A percentile compares a stretch with the other conserved stretches of the same genome.
phyloP scores from a whole-genome alignment of 2,329 filamentous ascomycete species.

The Aureobasidium subglaciale region DNA sequence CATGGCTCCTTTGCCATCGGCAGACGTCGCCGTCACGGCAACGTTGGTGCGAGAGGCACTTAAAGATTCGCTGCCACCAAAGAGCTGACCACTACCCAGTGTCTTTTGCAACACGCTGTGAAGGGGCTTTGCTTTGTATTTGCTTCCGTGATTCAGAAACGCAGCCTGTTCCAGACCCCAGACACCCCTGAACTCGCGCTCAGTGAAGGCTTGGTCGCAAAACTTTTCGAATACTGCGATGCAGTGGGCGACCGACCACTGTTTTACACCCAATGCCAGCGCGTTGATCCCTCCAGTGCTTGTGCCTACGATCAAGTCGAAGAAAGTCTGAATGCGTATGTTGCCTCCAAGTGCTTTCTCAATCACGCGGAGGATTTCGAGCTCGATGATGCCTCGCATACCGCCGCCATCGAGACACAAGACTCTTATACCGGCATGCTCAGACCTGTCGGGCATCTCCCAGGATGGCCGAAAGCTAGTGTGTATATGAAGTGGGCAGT shows the following conservation, averaged over 20 bases:
- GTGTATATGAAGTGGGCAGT: slow-evolving; percentile 29
- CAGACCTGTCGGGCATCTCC: slow-evolving; percentile 29
- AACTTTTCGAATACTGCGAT: slow-evolving; percentile 33
- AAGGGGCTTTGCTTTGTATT: slow-evolving; percentile 31
- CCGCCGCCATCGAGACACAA: slow-evolving; percentile 41
- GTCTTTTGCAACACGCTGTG: slow-evolving; percentile 32
- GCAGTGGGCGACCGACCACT: slow-evolving; percentile 34
- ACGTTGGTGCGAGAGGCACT: slow-evolving; percentile 27
- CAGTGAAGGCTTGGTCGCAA: slow-evolving; percentile 37
- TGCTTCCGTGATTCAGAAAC: slow-evolving; percentile 18
- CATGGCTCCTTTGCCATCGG: slow-evolving; percentile 33
- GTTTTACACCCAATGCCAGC: slow-evolving; percentile 34
- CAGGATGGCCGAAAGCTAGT: slow-evolving; percentile 17
- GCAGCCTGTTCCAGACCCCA: slow-evolving; percentile 30
- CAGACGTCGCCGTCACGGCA: slow-evolving; percentile 38
- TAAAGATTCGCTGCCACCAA: slow-evolving; percentile 26
- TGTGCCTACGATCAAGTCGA: slow-evolving; percentile 45
- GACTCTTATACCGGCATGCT: slow-evolving; percentile 32
- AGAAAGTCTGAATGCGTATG: slow-evolving; percentile 39
- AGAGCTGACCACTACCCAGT: slow-evolving; percentile 33
- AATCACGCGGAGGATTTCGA: slow-evolving; percentile 37
- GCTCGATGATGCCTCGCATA: slow-evolving; percentile 39
- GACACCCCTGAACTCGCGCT: slow-evolving; percentile 23
- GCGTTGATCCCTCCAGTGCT: slow-evolving; percentile 41
- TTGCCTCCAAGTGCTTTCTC: slow-evolving; percentile 33